These are phyloP conservation scores for Candida ovalis DNA, from an alignment of 805 yeast species.

Conservation along the genomic window DNA sequence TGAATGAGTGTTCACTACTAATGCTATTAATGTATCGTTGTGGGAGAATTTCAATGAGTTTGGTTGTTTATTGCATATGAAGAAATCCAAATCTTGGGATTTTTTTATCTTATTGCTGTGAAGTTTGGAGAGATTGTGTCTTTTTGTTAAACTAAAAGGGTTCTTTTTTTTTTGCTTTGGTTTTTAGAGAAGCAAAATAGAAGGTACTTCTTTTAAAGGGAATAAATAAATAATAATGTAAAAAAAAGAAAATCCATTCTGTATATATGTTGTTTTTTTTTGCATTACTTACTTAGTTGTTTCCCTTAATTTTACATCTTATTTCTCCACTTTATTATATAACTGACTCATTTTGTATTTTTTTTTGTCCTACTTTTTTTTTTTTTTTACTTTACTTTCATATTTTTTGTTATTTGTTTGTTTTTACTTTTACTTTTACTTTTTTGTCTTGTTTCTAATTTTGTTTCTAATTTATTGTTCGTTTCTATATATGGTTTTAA, in stretches of 20 bases:
- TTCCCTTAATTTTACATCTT: neutral
- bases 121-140: neutral
- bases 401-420: too few species aligned
- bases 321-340: neutral
- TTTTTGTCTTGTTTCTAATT: neutral
- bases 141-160: neutral
- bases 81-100: too few species aligned
- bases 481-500: neutral
- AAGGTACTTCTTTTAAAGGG: neutral
- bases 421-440: neutral
- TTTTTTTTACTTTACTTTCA: neutral
- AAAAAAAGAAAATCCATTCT: neutral
- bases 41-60: neutral
- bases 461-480: conserved; percentile 3
- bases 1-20: neutral
- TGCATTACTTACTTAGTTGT: neutral
- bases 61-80: neutral
- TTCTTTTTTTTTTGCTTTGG: too few species aligned
- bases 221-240: too few species aligned
- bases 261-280: neutral
- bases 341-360: neutral
- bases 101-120: too few species aligned
- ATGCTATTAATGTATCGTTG: neutral
- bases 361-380: neutral
- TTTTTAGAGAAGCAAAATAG: too few species aligned